Evolutionary conservation across 2,329 filamentous ascomycete genomes (phyloP).

Genomic region (Neocucurbitaria cava): DNA sequence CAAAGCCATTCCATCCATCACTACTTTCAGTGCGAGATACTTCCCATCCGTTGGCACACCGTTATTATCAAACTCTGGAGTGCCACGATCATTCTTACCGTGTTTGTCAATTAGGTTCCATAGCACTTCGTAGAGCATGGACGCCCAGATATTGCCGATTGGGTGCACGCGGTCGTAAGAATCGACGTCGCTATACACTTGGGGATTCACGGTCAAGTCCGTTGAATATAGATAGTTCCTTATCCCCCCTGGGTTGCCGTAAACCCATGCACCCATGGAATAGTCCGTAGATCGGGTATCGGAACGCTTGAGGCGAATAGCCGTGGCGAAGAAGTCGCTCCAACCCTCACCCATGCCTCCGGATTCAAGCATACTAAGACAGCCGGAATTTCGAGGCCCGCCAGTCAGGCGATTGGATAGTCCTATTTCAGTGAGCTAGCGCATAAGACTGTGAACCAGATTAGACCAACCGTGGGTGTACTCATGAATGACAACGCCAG

Average conservation of each 20-base stretch:
- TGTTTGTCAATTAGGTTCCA: constrained; percentile 66
- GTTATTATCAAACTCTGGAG: constrained; percentile 52
- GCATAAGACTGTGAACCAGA: neutral
- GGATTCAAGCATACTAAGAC: constrained; percentile 57
- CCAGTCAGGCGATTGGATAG: constrained; percentile 66
- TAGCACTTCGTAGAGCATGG: constrained; percentile 62
- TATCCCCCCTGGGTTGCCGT: constrained; percentile 55
- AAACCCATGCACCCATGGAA: constrained; percentile 60
- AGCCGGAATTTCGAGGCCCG: constrained; percentile 61
- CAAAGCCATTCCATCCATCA: constrained; percentile 60
- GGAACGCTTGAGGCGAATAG: constrained; percentile 55
- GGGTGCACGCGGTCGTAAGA: constrained; percentile 52
- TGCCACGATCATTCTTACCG: constrained; percentile 56
- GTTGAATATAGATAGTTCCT: constrained; percentile 62
- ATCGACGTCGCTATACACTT: constrained; percentile 58
- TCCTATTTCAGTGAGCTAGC: neutral
- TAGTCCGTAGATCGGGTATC: constrained; percentile 59
- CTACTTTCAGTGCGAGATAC: constrained; percentile 61
- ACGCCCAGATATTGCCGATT: constrained; percentile 62
- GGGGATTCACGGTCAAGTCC: constrained; percentile 57
- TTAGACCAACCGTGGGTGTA: constrained; percentile 41
- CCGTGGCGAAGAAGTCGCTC: constrained; percentile 63
- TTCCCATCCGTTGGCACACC: constrained; percentile 62
- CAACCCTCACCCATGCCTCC: constrained; percentile 67
- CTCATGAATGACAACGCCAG: constrained; percentile 65